Conservation (phyloP, 148 eudicot genomes). For the Fagopyrum tataricum region DNA sequence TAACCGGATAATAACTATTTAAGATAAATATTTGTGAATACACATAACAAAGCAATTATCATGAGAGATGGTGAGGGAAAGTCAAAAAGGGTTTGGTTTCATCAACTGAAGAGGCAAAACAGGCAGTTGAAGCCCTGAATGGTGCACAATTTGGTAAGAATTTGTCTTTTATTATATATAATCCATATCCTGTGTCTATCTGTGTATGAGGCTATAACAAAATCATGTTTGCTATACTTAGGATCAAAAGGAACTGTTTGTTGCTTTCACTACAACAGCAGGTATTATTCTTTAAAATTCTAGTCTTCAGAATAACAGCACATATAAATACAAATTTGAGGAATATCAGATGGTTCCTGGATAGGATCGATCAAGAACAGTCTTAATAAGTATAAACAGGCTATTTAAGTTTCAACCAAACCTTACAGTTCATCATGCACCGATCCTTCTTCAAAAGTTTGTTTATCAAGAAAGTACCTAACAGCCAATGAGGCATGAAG, state of each 20-base stretch:
- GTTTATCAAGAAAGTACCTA: constrained; percentile 16
- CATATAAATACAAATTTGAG: too few relatives aligned
- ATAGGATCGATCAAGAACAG: not conserved
- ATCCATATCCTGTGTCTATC: not conserved
- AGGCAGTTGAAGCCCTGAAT: constrained; percentile 35
- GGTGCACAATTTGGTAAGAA: constrained; percentile 36
- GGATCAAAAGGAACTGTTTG: constrained; percentile 38
- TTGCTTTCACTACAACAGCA: constrained; percentile 8
- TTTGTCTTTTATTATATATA: not conserved
- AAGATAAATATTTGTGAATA: too few relatives aligned
- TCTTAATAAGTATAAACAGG: not conserved
- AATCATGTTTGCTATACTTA: not conserved
- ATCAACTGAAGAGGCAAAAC: constrained; percentile 31
- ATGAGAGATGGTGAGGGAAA: constrained; percentile 37
- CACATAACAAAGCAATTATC: constrained; percentile 21
- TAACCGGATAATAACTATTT: too few relatives aligned
- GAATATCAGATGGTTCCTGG: too few relatives aligned
- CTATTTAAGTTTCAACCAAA: not conserved
- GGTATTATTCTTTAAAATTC: too few relatives aligned
- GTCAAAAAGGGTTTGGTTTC: constrained; percentile 43
- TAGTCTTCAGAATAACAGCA: too few relatives aligned
- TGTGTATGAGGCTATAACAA: not conserved
- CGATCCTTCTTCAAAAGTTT: not conserved
- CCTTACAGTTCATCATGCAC: constrained; percentile 15
- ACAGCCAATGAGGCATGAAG: constrained; percentile 50